phyloP scores from a whole-genome alignment of 495 filamentous ascomycete species.

The Podospora pseudocomata region DNA sequence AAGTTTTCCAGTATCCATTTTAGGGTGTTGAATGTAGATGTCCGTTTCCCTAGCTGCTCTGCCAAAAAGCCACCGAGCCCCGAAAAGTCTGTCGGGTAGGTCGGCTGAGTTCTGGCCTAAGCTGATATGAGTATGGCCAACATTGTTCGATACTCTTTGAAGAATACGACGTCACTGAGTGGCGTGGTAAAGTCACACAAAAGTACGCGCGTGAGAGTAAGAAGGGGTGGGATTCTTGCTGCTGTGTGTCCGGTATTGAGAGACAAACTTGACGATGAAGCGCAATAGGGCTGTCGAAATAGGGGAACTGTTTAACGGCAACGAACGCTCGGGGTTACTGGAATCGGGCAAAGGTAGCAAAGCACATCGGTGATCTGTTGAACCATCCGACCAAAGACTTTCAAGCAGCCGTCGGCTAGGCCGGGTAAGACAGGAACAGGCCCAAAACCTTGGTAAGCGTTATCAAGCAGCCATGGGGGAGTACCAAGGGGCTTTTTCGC shows the following conservation, averaged over 20 bases:
- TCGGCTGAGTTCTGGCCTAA: not conserved
- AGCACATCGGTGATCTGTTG: not conserved
- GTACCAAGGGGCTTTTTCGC: not conserved
- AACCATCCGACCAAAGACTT: not conserved
- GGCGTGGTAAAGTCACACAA: not conserved
- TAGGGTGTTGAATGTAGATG: not conserved
- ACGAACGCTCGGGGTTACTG: not conserved
- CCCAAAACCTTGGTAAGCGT: not conserved
- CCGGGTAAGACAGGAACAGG: no score
- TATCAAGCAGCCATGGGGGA: not conserved
- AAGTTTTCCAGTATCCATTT: not conserved
- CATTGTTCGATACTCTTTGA: not conserved
- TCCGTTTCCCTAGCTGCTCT: not conserved
- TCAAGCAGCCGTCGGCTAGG: not conserved
- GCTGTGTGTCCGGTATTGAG: not conserved
- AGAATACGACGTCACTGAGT: not conserved
- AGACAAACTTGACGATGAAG: not conserved
- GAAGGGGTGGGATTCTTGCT: not conserved
- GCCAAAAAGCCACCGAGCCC: not conserved
- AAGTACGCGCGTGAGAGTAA: not conserved
- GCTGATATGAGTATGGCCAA: not conserved
- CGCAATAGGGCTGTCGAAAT: not conserved
- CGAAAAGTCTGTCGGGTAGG: not conserved
- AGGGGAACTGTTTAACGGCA: not conserved
- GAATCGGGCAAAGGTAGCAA: not conserved